Evolutionary conservation across 2,329 filamentous ascomycete species (phyloP).

Genomic region (Simplicillium aogashimaense): DNA sequence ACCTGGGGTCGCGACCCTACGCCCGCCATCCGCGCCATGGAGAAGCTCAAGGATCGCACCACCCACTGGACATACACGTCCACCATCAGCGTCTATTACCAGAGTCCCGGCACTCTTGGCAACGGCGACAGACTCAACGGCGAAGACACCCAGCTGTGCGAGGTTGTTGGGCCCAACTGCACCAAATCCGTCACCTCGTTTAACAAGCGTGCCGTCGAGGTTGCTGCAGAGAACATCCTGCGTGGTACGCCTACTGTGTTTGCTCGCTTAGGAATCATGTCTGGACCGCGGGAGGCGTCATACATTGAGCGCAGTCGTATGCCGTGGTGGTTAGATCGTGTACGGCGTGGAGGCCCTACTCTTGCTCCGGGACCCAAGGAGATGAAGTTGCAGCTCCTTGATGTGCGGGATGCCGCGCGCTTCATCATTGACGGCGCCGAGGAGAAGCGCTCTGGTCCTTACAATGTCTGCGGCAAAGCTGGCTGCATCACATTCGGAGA

Average conservation of each 20-base stretch:
- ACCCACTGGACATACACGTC: constrained; percentile 1
- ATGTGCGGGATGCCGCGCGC: background rate
- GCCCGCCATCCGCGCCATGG: background rate
- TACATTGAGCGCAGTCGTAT: background rate
- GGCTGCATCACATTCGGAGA: background rate
- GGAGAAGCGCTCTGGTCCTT: background rate
- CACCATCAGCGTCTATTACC: constrained; percentile 1
- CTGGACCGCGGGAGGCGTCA: background rate
- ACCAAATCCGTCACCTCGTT: background rate
- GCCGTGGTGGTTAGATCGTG: constrained; percentile 1
- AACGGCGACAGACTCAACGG: background rate
- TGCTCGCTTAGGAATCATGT: background rate
- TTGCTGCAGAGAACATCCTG: background rate
- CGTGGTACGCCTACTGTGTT: background rate
- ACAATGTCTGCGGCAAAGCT: background rate
- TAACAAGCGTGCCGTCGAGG: background rate
- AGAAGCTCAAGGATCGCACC: background rate
- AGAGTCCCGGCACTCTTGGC: background rate
- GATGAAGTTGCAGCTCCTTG: background rate
- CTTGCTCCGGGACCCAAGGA: background rate
- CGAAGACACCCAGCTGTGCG: background rate
- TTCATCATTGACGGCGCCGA: constrained; percentile 1
- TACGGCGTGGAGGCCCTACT: background rate
- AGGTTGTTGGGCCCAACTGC: background rate
- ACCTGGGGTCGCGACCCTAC: background rate